Evolutionary conservation across 164 flowering plant species (phyloP), one percentile per base, ranked within the genome.

Genomic region (Umbilicus rupestris): DNA sequence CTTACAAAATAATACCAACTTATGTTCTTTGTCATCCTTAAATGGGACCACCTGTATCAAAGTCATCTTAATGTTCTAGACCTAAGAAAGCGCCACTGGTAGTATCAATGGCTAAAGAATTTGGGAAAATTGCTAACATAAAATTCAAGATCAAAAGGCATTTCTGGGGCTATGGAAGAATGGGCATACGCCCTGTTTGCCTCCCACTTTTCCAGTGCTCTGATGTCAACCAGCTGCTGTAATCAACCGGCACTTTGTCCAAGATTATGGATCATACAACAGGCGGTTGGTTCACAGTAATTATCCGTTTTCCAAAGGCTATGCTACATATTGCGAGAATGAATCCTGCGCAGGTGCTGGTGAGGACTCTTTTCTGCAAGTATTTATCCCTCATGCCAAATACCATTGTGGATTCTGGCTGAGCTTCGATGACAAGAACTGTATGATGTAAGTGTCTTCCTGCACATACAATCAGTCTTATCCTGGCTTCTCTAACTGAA

Each of bases 241-340:
- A 20, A 29, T 11, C 29, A 57, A 66, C 72, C 65, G 71, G 78
- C 68, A 59, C 33, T 14, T 28, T 55, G 16, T 24, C 60, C 60
- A 26, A 33, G 11, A 17, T 12, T 55, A 24, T 52, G 33, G 28
- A 19, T 19, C 70, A 70, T 35, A 12, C 17, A 68, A 31, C 3
- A 16, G 71, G 47, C 74, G 67, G 68, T 73, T 66, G 63, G 65
- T 58, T 33, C 31, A 33, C 66, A 72, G 74, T 75, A 75, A 74
- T 73, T 77, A 74, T 74, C 75, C 42, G 72, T 69, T 41, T 63
- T 73, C 44, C 37, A 66, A 71, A 66, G 70, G 74, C 74, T 80
- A 80, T 73, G 73, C 74, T 77, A 80, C 80, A 81, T 71, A 72
- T 52, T 45, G 74, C 77, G 78, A 76, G 79, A 82, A 82, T 78